These are phyloP conservation scores for Nasturtium officinale DNA, from an alignment of 345 rosid species.

Conservation along the genomic window DNA sequence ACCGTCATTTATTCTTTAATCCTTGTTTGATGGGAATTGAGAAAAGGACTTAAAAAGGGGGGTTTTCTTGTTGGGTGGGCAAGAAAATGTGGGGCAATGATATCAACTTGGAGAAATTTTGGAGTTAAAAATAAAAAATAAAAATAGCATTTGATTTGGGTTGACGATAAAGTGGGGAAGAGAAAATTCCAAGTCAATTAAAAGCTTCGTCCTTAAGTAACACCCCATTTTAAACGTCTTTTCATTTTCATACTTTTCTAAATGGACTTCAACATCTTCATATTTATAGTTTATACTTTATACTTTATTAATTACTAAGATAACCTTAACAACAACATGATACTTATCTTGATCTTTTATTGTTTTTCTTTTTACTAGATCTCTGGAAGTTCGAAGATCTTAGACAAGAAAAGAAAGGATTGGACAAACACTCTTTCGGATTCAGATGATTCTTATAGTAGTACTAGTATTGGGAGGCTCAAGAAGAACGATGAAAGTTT, in stretches of 20 bases:
- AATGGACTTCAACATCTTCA: constrained; percentile 17
- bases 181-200: constrained; percentile 39
- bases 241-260: constrained; percentile 22
- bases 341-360: background rate
- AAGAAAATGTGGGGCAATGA: constrained; percentile 38
- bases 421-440: constrained; percentile 52
- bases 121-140: background rate
- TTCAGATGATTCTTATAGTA: constrained; percentile 78
- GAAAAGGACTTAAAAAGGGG: constrained; percentile 4
- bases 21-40: constrained; percentile 33
- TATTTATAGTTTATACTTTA: no score
- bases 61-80: constrained; percentile 36
- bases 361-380: constrained; percentile 48
- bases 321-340: background rate
- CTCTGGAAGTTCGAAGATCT: constrained; percentile 63
- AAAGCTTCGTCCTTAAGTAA: constrained; percentile 35
- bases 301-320: background rate
- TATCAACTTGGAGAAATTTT: constrained; percentile 38
- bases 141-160: constrained; percentile 38
- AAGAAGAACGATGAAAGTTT: constrained; percentile 55
- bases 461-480: constrained; percentile 57
- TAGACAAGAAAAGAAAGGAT: constrained; percentile 53
- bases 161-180: constrained; percentile 35
- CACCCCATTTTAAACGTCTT: constrained; percentile 23
- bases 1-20: constrained; percentile 17